Base-by-base conservation (phyloP, 1,284 basidiomycete species). In the Apiotrichum mycotoxinovorans region DNA sequence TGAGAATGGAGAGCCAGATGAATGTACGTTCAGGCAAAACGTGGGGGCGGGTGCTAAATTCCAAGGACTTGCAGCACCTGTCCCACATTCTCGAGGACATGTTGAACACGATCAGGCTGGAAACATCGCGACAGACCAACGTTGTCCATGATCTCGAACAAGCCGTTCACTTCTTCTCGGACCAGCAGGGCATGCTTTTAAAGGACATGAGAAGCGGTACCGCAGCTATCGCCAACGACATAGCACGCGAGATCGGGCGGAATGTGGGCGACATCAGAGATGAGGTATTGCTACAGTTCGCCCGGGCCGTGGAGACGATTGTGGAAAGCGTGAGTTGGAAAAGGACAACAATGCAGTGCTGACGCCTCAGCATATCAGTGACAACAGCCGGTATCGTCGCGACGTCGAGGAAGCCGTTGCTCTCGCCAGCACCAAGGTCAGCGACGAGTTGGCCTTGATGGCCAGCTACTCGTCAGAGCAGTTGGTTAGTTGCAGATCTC, bases 1-100 rank as follows among this genome's bases (percentile, higher is more conserved):
- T 40, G 44, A 23, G n/a, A 8, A 23, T 52, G 23, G 51, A 51
- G 7, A 26, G 43, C 5, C 53, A 40, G 34, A 26, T 61, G 25
- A 49, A 56, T 35, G 62, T 61, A 33, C 1, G 52, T 34, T 15
- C 37, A 14, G 35, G 14, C 17, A 37, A 18, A 4, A 18, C 8
- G 7, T n/a, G n/a, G n/a, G n/a, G n/a, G n/a, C n/a, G n/a, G 9
- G 11, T 15, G 4, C 35, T 37, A 15, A 37, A 7, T 15, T 4
- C 4, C 8, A 7, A 37, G 35, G 35, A 15, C 11, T 37, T 37
- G 35, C 7, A 8, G 35, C 7, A 37, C 8, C 17, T 37, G 14
- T 37, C 35, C 35, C 11, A 14, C 35, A 15, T 37, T 7, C 35
- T 37, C 35, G 35, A 37, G 17, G 35, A 37, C 17, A 7, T 37